phyloP scores from a whole-genome alignment of 345 rosid species.

The Pelargonium nanum region DNA sequence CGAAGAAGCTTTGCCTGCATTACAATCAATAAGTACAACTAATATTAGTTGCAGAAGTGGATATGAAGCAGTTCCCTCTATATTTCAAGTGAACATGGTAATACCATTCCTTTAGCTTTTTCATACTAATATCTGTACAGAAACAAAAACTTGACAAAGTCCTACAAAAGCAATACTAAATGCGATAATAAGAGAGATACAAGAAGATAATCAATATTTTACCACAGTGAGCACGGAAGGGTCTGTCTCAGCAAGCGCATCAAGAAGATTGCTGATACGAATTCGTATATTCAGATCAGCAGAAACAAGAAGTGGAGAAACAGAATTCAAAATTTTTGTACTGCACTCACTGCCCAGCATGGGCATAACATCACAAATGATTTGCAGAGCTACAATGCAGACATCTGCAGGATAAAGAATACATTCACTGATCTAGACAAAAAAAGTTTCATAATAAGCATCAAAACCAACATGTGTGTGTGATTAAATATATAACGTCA shows the following conservation, averaged over 20 bases:
- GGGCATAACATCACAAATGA: constrained; percentile 48
- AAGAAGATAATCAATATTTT: constrained; percentile 1
- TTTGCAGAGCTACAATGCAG: constrained; percentile 40
- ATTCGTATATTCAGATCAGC: constrained; percentile 50
- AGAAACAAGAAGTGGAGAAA: constrained; percentile 61
- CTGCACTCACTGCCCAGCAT: constrained; percentile 35
- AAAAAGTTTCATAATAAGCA: neutral
- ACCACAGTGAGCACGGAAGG: constrained; percentile 54
- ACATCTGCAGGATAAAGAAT: constrained; percentile 36
- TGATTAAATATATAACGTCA: no score
- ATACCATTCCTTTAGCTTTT: neutral
- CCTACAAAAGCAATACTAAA: neutral
- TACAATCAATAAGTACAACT: constrained; percentile 1
- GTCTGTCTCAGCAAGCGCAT: constrained; percentile 57
- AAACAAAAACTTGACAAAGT: no score
- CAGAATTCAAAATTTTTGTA: constrained; percentile 33
- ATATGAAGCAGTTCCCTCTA: neutral
- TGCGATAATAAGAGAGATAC: no score
- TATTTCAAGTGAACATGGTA: neutral
- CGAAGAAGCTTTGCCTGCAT: constrained; percentile 59
- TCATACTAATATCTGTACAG: no score
- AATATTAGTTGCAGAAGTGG: neutral
- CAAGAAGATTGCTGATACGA: constrained; percentile 61
- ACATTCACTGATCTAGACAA: neutral
- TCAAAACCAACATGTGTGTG: neutral